Conservation (phyloP, 2,329 filamentous ascomycete species). For the Cercospora zeina region DNA sequence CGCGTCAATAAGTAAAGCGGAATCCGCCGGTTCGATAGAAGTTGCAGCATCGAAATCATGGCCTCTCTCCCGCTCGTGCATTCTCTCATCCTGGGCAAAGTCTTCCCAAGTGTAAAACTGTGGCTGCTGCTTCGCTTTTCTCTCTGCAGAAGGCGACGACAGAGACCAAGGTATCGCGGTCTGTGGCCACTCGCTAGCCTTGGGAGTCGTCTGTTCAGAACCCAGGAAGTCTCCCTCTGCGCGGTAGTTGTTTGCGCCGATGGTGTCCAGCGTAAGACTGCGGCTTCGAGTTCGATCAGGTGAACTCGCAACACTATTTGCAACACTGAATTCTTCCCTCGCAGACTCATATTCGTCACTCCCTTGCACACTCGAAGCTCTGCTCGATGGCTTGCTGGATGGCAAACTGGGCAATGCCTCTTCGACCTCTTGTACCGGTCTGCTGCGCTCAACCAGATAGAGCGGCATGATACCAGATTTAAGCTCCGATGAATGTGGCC, state of each 20-base stretch:
- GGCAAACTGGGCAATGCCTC: constrained; percentile 56
- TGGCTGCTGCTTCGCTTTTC: constrained; percentile 34
- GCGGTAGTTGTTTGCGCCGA: constrained; percentile 26
- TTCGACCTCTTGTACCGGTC: constrained; percentile 48
- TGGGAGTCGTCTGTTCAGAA: constrained; percentile 69
- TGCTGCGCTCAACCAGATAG: constrained; percentile 72
- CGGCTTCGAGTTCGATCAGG: constrained; percentile 18
- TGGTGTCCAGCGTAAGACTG: constrained; percentile 33
- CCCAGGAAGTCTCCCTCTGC: constrained; percentile 51
- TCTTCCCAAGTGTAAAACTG: constrained; percentile 45
- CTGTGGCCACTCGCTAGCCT: constrained; percentile 53
- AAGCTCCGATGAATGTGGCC: constrained; percentile 58
- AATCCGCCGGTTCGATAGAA: background rate
- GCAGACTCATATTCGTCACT: constrained; percentile 49
- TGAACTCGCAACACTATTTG: constrained; percentile 28
- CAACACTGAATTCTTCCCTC: constrained; percentile 38
- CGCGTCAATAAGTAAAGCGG: background rate
- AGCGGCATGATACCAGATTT: constrained; percentile 57
- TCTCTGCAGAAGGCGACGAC: constrained; percentile 16
- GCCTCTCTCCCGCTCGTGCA: constrained; percentile 28
- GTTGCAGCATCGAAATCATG: constrained; percentile 6
- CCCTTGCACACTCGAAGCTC: constrained; percentile 42
- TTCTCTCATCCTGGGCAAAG: constrained; percentile 38
- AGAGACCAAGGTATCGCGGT: constrained; percentile 19
- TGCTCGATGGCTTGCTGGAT: constrained; percentile 47